A percentile compares a stretch with the other conserved stretches of the same genome.
Evolutionary conservation across 176 grass and related monocot genomes (phyloP).

Genomic region (Rhynchospora tenuis): DNA sequence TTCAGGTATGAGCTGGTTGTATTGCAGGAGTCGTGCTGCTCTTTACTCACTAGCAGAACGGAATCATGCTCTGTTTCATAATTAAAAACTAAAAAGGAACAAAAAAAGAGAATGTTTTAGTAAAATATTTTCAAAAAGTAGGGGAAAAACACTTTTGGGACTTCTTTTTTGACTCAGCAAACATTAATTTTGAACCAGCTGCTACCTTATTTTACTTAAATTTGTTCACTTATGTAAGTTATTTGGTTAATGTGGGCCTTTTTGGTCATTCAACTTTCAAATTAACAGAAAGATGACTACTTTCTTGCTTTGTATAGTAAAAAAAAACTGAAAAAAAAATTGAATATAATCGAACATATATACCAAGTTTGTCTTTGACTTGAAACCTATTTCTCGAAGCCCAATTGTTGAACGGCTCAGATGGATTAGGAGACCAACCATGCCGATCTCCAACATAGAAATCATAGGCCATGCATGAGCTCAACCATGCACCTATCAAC

Average conservation of each 20-base stretch:
- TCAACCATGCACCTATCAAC: conserved; percentile 2
- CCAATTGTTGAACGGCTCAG: conserved; percentile 53
- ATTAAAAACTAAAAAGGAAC: conserved; percentile 49
- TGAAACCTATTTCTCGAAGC: conserved; percentile 71
- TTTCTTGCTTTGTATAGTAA: not conserved
- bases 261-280: not conserved
- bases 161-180: not conserved
- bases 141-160: not conserved
- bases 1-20: conserved; percentile 20
- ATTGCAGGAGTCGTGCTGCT: conserved; percentile 67
- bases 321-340: not conserved
- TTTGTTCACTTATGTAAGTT: not conserved
- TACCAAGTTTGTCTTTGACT: conserved; percentile 71
- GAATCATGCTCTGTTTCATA: conserved; percentile 34
- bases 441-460: conserved; percentile 50
- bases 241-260: not conserved
- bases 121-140: not conserved
- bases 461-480: conserved; percentile 23
- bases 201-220: not conserved
- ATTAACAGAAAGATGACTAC: not conserved
- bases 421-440: conserved; percentile 48
- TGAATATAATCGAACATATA: not conserved
- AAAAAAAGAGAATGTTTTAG: not conserved
- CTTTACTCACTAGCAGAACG: conserved; percentile 52
- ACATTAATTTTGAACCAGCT: not conserved